A percentile compares a stretch with the other conserved stretches of the same genome.
These are phyloP conservation scores for Paraconiothyrium sp. DNA, from an alignment of 2,329 filamentous ascomycete species.

Conservation along the genomic window DNA sequence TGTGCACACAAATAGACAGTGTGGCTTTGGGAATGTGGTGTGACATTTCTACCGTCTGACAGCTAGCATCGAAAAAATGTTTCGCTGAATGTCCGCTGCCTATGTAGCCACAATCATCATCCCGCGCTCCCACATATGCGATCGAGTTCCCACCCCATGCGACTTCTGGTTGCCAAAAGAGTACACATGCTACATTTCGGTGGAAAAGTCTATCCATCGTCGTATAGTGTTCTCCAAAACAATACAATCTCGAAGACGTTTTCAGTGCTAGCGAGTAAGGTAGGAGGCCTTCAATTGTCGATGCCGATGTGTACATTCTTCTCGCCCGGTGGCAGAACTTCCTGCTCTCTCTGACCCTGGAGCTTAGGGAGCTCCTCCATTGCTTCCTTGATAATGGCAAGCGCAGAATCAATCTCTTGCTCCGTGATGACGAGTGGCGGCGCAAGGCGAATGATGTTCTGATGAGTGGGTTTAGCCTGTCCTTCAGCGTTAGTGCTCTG, in stretches of 20 bases:
- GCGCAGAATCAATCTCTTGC: constrained; percentile 78
- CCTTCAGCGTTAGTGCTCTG: constrained; percentile 36
- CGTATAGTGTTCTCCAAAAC: not conserved
- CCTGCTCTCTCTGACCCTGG: constrained; percentile 62
- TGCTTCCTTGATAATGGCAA: constrained; percentile 82
- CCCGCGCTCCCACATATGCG: not conserved
- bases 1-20: not conserved
- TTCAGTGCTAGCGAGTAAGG: not conserved
- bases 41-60: not conserved
- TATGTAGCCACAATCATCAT: not conserved
- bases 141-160: not conserved
- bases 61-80: not conserved
- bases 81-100: not conserved
- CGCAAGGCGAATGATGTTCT: constrained; percentile 98
- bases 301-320: constrained; percentile 69
- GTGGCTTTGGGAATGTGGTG: not conserved
- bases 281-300: constrained; percentile 59
- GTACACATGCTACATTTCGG: not conserved
- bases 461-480: constrained; percentile 96
- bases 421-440: constrained; percentile 95
- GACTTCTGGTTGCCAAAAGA: not conserved
- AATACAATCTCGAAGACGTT: not conserved
- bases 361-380: constrained; percentile 80
- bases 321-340: constrained; percentile 67
- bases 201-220: not conserved